Percentiles rank a stretch among this genome's conserved stretches.
These are phyloP conservation scores for Dothideomycetes sp. DNA, from an alignment of 2,329 filamentous ascomycete genomes.

Conservation along the genomic window DNA sequence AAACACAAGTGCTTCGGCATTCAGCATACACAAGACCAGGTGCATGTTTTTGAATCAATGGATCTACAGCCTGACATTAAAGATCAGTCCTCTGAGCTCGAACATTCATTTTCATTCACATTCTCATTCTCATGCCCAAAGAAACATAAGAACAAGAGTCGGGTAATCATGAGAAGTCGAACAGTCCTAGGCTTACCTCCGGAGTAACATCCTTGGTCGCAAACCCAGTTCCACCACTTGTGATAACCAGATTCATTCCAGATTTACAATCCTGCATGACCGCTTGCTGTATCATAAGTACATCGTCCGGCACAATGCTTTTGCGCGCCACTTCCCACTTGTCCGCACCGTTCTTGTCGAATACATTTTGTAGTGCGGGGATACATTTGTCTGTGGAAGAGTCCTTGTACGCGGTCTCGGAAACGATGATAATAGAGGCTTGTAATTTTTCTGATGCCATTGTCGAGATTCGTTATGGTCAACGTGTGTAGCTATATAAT, in stretches of 20 bases:
- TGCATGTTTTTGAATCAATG: slow-evolving; percentile 73
- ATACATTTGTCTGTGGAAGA: slow-evolving; percentile 68
- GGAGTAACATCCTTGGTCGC: slow-evolving; percentile 76
- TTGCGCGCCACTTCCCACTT: slow-evolving; percentile 62
- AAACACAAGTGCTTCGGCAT: too few species aligned
- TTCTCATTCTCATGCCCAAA: not conserved
- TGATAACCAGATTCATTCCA: slow-evolving; percentile 64
- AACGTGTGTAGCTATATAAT: too few species aligned
- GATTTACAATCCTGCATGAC: slow-evolving; percentile 44
- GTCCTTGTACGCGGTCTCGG: slow-evolving; percentile 76
- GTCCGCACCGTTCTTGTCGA: slow-evolving; percentile 41
- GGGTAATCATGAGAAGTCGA: not conserved
- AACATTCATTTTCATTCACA: slow-evolving; percentile 8
- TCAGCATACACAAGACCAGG: slow-evolving; percentile 61
- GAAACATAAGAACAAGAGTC: too few species aligned
- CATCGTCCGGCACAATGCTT: slow-evolving; percentile 70
- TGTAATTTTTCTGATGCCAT: slow-evolving; percentile 38
- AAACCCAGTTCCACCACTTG: slow-evolving; percentile 90
- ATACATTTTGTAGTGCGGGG: slow-evolving; percentile 54
- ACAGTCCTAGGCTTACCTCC: slow-evolving; percentile 68
- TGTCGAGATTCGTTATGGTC: too few species aligned
- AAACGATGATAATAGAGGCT: slow-evolving; percentile 75
- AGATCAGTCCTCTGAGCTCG: not conserved
- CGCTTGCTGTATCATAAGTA: slow-evolving; percentile 61
- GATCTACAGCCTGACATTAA: slow-evolving; percentile 54